phyloP scores from a whole-genome alignment of 1,284 basidiomycete genomes.

The Ganoderma multipileum region DNA sequence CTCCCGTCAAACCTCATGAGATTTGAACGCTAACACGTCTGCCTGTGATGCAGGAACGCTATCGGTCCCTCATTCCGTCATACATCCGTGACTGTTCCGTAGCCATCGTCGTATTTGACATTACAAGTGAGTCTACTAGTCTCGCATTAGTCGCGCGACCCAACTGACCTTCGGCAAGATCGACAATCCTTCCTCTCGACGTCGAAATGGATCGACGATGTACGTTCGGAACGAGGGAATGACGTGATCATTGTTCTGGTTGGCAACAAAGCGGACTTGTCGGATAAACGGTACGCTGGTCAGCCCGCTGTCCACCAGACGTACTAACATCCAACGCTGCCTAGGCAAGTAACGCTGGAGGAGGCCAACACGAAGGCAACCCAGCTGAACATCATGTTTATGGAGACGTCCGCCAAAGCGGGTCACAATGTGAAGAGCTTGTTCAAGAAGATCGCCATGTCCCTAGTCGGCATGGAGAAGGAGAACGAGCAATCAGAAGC shows the following conservation, averaged over 20 bases:
- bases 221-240: conserved; percentile 95
- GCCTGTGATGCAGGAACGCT: conserved; percentile 78
- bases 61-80: conserved; percentile 96
- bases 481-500: conserved; percentile 70
- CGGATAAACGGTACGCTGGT: conserved; percentile 81
- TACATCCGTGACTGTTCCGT: conserved; percentile 99
- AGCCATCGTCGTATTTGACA: conserved; percentile 98
- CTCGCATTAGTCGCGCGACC: not conserved
- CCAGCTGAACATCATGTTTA: conserved; percentile 96
- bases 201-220: conserved; percentile 99
- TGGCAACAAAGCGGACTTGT: conserved; percentile 98
- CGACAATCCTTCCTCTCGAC: conserved; percentile 97
- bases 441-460: conserved; percentile 99
- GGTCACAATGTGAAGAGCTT: conserved; percentile 99
- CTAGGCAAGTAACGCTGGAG: conserved; percentile 97
- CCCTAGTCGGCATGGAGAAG: conserved; percentile 94
- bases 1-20: not conserved
- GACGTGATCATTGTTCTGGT: conserved; percentile 99
- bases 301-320: not conserved
- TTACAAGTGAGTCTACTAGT: conserved; percentile 80
- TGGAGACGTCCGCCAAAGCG: conserved; percentile 99
- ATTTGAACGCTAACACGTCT: conserved; percentile 5
- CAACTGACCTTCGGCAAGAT: conserved; percentile 55
- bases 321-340: not conserved
- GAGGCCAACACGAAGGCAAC: conserved; percentile 95